Base-by-base conservation (phyloP, 768 basidiomycete genomes). In the Kwoniella newhampshirensis region DNA sequence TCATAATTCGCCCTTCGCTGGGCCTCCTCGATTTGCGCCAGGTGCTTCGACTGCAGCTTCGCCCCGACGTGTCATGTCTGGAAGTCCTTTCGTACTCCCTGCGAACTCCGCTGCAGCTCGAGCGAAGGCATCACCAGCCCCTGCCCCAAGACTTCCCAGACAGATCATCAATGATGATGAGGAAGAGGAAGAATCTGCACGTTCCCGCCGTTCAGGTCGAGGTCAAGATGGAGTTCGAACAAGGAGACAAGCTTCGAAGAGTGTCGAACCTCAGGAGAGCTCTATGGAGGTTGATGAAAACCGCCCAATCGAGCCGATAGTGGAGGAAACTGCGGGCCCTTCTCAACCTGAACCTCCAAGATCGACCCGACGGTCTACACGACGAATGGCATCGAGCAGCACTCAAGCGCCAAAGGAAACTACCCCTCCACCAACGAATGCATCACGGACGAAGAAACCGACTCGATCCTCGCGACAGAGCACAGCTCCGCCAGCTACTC, bases 161-260 rank as follows among this genome's bases (percentile, higher is more conserved):
- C 27, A 39, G 20, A 61, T 71, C 51, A 68, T 68, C 42, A 59
- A 71, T 30, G 70, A 71, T 47, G 70, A 71, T 59, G 62, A 58
- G 6, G 48, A 57, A 18, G 47, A 54, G 13, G 66, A 20, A 13
- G 51, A 39, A 2, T 41, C 51, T 17, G 39, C 51, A 17, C 27
- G 21, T 17, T 40, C 45, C 23, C 37, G 46, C 15, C 27, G 44
- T 15, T 35, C 37, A 32, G 25, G 20, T 35, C 36, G 36, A 39
- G 37, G 27, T 26, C 2, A 8, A 40, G 2, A 11, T 7, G 32
- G 52, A 20, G 30, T 35, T 53, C 39, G 18, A 1, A 18, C 50
- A 15, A 20, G 54, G 32, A 23, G 54, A 47, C 20, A 48, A 25
- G 18, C 40, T 30, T 51, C 47, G 3, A 56, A 25, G 28, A 56